Evolutionary conservation across 176 grass and related monocot genomes (phyloP), one percentile per base, ranked within the genome.

Genomic region (Metroxylon sagu): DNA sequence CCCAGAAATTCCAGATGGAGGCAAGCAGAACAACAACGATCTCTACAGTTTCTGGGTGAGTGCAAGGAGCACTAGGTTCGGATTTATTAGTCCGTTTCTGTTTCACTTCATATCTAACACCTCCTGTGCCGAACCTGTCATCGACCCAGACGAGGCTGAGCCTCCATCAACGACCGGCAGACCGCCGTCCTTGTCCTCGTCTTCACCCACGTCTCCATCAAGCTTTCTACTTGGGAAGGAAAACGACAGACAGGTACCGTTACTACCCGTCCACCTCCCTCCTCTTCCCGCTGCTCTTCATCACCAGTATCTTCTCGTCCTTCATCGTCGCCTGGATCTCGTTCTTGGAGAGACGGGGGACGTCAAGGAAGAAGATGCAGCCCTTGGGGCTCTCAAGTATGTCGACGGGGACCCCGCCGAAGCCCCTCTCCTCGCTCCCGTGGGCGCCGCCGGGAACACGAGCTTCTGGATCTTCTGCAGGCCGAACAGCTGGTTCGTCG

Each of bases 241-340:
- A n/a, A n/a, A n/a, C n/a, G n/a, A n/a, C n/a, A n/a, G n/a, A n/a
- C 60, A 97, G 74, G 81, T 88, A 90, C 50, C 60, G 70, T 27
- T 80, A 78, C 1, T 78, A 78, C 0, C 85, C 83, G 21, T 61
- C 82, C 16, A 73, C 80, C n/a, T 89, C 76, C 53, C 85, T 75
- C 74, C 89, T 80, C 58, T 73, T 67, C 39, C 76, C 77, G 29
- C 10, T 66, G 49, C 61, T 70, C 55, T 72, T 74, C 78, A 84
- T 85, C 68, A 88, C 68, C 89, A 88, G 71, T 51, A 90, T 67
- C 60, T 79, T 57, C 14, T 74, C 49, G 52, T 84, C 84, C n/a
- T 97, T 87, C 62, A 97, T 56, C 48, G 84, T 76, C 81, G 84
- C 91, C 83, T 90, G 83, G 61, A 91, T 85, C 55, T 91, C 76